Evolutionary conservation across 352 stramenopile genomes (phyloP).

Genomic region (Pythium brachiatum): DNA sequence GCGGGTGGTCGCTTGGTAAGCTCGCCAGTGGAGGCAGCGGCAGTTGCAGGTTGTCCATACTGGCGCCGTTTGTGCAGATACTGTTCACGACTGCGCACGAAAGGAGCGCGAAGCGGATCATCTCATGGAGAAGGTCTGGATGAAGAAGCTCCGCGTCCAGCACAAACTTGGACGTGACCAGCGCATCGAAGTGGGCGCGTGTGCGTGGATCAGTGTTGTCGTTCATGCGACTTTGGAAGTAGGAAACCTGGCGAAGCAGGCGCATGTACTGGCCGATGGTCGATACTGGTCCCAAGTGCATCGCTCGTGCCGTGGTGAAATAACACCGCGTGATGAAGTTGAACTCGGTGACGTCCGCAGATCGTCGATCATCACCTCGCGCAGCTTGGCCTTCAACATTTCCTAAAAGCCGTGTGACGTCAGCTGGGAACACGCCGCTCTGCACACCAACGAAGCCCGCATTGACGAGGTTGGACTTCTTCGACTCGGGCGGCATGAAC

Average conservation of each 20-base stretch:
- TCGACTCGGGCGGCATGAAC: constrained; percentile 73
- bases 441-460: constrained; percentile 42
- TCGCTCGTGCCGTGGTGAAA: constrained; percentile 91
- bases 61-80: constrained; percentile 35
- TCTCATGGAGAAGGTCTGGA: constrained; percentile 74
- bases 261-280: constrained; percentile 83
- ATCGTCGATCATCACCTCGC: constrained; percentile 20
- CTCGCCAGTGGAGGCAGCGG: constrained; percentile 37
- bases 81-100: constrained; percentile 58
- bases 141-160: constrained; percentile 78
- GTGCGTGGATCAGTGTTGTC: constrained; percentile 63
- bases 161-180: constrained; percentile 72
- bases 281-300: constrained; percentile 91
- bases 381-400: constrained; percentile 27
- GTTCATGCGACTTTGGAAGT: constrained; percentile 84
- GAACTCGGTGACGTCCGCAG: constrained; percentile 57
- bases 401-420: constrained; percentile 57
- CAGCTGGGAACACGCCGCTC: constrained; percentile 60
- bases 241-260: constrained; percentile 89
- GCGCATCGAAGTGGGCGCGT: constrained; percentile 70
- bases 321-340: constrained; percentile 97
- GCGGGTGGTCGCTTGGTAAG: constrained; percentile 27
- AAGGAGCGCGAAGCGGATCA: constrained; percentile 70
- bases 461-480: constrained; percentile 78
- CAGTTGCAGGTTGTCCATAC: constrained; percentile 25